These are phyloP conservation scores for Triangularia setosa DNA, from an alignment of 2,329 filamentous ascomycete genomes.

Conservation along the genomic window DNA sequence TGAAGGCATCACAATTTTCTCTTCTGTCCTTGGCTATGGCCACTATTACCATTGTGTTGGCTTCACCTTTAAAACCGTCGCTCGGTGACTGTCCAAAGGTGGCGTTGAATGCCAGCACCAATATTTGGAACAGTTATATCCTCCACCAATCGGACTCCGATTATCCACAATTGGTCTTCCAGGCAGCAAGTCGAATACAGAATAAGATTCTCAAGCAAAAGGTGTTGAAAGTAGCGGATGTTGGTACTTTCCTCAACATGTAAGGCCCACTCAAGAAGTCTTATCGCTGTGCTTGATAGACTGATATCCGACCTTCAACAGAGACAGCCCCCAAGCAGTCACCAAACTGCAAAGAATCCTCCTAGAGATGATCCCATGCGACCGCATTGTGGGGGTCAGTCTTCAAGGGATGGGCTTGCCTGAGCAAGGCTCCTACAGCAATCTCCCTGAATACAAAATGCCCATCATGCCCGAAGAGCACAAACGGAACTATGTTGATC, in stretches of 20 bases:
- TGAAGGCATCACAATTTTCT: too few relatives aligned
- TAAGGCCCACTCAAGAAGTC: not conserved
- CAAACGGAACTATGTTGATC: constrained; percentile 40
- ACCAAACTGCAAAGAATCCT: constrained; percentile 36
- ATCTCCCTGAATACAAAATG: constrained; percentile 54
- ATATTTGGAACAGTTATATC: constrained; percentile 36
- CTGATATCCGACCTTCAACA: too few relatives aligned
- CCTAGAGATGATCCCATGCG: constrained; percentile 36
- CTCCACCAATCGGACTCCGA: constrained; percentile 36
- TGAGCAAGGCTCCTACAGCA: constrained; percentile 48
- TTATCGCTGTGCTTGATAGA: not conserved
- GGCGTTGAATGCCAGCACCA: constrained; percentile 36
- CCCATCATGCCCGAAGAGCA: constrained; percentile 45
- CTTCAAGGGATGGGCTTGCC: constrained; percentile 62
- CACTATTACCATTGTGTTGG: too few relatives aligned
- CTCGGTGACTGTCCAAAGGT: constrained; percentile 31
- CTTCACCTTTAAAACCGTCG: too few relatives aligned
- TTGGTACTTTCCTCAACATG: constrained; percentile 40
- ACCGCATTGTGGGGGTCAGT: constrained; percentile 45
- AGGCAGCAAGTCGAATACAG: constrained; percentile 30
- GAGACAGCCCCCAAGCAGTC: not conserved
- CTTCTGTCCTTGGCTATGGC: too few relatives aligned
- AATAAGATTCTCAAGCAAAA: constrained; percentile 28
- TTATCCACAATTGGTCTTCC: constrained; percentile 37
- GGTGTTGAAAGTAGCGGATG: constrained; percentile 35